Evolutionary conservation across 208 protist species (phyloP).

Genomic region (Acanthamoeba healyi): DNA sequence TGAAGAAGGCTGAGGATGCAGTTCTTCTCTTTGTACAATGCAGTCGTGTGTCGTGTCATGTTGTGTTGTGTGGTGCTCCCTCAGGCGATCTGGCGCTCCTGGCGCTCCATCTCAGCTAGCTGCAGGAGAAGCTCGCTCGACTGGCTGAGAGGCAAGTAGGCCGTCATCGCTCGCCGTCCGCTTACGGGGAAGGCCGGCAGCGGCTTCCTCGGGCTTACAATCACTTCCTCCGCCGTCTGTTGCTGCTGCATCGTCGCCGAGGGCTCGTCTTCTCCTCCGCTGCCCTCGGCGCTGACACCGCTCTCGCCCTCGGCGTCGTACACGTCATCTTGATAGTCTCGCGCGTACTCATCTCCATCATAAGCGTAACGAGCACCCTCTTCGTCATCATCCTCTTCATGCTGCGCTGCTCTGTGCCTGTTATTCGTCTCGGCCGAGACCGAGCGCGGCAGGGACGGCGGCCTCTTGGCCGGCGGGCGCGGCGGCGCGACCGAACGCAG

Average conservation of each 20-base stretch:
- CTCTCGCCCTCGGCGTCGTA: neutral
- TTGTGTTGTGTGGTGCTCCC: too few species aligned
- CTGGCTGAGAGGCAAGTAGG: constrained; percentile 8
- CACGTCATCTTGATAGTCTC: too few species aligned
- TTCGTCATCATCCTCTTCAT: neutral
- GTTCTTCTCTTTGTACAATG: too few species aligned
- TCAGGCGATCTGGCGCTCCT: neutral
- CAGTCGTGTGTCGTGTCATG: neutral
- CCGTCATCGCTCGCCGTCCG: neutral
- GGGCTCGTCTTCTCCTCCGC: neutral
- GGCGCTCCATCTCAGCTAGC: constrained; percentile 6
- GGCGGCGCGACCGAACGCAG: neutral
- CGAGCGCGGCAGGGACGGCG: constrained; percentile 1
- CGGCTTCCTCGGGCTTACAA: neutral
- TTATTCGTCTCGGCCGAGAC: neutral
- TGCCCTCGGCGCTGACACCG: too few species aligned
- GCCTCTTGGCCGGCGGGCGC: constrained; percentile 20
- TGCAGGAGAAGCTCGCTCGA: constrained; percentile 35
- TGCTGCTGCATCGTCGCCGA: too few species aligned
- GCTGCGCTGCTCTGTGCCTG: neutral
- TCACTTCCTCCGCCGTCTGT: neutral
- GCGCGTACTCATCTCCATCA: too few species aligned
- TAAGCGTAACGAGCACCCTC: too few species aligned
- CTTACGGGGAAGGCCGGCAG: constrained; percentile 5
- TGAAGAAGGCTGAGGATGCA: too few species aligned